These are phyloP conservation scores for Hamamelis virginiana DNA, from an alignment of 164 flowering plant species.

Conservation along the genomic window DNA sequence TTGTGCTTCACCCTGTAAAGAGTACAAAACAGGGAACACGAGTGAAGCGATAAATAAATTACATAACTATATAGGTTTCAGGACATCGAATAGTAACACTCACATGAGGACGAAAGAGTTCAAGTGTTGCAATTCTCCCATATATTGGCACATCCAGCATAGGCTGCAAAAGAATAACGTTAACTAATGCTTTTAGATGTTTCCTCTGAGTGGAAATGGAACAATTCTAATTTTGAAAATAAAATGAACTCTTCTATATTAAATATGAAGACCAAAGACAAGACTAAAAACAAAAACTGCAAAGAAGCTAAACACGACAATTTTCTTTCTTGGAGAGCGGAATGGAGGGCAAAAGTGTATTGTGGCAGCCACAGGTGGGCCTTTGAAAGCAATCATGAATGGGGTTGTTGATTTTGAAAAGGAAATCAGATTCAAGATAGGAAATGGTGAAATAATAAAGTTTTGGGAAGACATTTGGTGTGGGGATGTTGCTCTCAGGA, in stretches of 20 bases:
- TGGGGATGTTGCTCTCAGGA: no score
- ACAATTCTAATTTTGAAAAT: background rate
- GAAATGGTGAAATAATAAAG: no score
- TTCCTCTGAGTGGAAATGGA: background rate
- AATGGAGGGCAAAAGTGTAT: no score
- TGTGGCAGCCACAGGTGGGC: no score
- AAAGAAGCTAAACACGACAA: background rate
- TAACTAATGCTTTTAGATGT: no score
- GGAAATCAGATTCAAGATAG: no score
- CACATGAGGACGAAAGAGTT: slow-evolving; percentile 97
- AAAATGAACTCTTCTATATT: background rate
- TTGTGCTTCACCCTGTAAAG: slow-evolving; percentile 89
- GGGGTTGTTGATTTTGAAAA: no score
- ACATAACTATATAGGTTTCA: background rate
- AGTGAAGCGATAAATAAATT: background rate
- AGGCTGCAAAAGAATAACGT: slow-evolving; percentile 52
- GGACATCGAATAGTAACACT: slow-evolving; percentile 30
- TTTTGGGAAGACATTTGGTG: no score
- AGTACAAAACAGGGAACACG: slow-evolving; percentile 6
- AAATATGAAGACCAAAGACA: background rate
- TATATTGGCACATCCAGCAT: slow-evolving; percentile 97
- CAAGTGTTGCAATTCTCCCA: slow-evolving; percentile 97
- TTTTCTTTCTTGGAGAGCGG: background rate
- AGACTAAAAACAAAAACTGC: no score
- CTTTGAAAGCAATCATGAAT: no score